Conservation (phyloP, 2,329 filamentous ascomycete species). For the Xylariomycetidae sp. region DNA sequence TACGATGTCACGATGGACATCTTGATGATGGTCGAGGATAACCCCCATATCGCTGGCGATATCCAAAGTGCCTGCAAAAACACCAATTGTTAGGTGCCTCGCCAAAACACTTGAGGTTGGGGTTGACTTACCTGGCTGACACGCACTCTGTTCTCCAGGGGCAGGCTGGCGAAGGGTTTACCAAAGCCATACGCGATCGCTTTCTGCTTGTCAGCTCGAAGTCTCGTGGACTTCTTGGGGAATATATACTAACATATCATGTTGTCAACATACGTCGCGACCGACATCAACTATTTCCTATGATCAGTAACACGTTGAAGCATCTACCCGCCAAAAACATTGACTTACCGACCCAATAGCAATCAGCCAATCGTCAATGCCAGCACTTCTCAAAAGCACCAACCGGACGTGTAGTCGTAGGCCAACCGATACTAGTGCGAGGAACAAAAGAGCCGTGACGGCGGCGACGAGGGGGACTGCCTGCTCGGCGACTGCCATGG, state of each 20-base stretch:
- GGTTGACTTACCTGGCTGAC: conserved; percentile 8
- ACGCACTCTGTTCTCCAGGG: conserved; percentile 2
- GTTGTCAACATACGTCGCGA: conserved; percentile 11
- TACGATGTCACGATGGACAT: conserved; percentile 16
- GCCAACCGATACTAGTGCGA: conserved; percentile 11
- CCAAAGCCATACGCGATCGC: conserved; percentile 11
- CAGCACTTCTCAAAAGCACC: conserved; percentile 7
- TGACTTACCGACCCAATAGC: conserved; percentile 12
- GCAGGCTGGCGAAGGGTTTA: conserved; percentile 6
- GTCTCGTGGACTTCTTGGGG: too few relatives aligned
- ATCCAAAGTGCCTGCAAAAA: too few relatives aligned
- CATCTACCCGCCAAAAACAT: too few relatives aligned
- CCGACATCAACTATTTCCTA: conserved; percentile 8
- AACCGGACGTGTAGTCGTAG: conserved; percentile 13
- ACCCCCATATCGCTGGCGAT: conserved; percentile 15
- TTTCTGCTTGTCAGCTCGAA: conserved; percentile 1
- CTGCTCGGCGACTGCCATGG: conserved; percentile 11
- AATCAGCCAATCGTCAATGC: conserved; percentile 14
- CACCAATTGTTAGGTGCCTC: too few relatives aligned
- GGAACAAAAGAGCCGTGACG: conserved; percentile 10
- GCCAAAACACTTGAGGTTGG: too few relatives aligned
- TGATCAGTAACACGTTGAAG: too few relatives aligned
- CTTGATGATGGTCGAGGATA: conserved; percentile 12
- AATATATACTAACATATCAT: conserved; percentile 12
- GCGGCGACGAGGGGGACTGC: conserved; percentile 6